Percentiles rank a stretch among this genome's conserved stretches.
phyloP scores from a whole-genome alignment of 495 filamentous ascomycete genomes.

The Neurospora sp. region DNA sequence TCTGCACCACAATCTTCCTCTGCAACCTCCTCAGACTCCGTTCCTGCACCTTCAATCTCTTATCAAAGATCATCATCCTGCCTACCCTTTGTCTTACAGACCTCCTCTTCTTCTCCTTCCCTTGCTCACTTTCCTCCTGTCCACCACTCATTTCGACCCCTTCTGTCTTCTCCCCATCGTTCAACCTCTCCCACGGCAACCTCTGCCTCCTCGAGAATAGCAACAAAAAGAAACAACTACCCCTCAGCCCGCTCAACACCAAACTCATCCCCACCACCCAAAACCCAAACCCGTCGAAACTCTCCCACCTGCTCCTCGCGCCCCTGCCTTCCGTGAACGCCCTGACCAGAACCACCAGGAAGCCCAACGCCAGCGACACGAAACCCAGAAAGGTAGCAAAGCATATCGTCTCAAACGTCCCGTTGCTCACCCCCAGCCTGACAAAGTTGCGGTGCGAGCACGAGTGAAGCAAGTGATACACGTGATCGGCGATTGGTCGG shows the following conservation, averaged over 20 bases:
- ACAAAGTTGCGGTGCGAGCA: conserved; percentile 44
- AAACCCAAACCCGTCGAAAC: conserved; percentile 28
- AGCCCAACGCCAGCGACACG: conserved; percentile 20
- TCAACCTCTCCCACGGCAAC: conserved; percentile 33
- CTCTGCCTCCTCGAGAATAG: conserved; percentile 29
- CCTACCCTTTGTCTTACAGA: neutral
- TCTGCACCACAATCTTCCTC: conserved; percentile 32
- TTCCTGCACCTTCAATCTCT: conserved; percentile 32
- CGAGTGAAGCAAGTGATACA: conserved; percentile 35
- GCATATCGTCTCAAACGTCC: conserved; percentile 35
- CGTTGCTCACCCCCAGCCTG: conserved; percentile 33
- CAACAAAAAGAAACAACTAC: conserved; percentile 33
- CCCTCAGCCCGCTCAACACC: conserved; percentile 26
- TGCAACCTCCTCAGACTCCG: conserved; percentile 26
- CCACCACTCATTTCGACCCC: neutral
- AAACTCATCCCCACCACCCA: conserved; percentile 30
- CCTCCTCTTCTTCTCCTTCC: conserved; percentile 4
- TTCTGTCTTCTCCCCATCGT: conserved; percentile 10
- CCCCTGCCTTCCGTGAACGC: conserved; percentile 23
- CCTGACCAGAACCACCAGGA: conserved; percentile 22
- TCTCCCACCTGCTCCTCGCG: conserved; percentile 25
- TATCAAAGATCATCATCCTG: conserved; percentile 34
- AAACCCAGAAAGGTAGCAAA: conserved; percentile 30
- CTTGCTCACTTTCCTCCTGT: neutral
- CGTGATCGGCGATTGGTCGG: conserved; percentile 30